Evolutionary conservation across 768 basidiomycete genomes (phyloP).

Genomic region (Tulasnella sp.): DNA sequence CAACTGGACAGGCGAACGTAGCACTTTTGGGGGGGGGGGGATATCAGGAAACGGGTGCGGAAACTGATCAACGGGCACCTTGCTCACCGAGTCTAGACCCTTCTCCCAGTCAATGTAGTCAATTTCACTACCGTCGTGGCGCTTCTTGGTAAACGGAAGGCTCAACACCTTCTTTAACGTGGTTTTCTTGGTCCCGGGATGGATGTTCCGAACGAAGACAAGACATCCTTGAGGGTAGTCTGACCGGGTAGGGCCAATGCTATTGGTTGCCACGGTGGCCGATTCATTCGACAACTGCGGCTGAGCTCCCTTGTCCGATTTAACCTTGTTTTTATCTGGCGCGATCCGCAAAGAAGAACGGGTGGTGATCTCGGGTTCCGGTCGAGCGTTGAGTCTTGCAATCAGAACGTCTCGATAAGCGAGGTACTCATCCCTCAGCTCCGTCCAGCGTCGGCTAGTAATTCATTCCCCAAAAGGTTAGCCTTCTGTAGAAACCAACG

Average conservation of each 20-base stretch:
- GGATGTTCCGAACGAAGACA: slow-evolving; percentile 64
- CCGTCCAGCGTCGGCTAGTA: slow-evolving; percentile 58
- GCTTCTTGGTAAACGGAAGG: slow-evolving; percentile 38
- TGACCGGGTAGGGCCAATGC: not conserved
- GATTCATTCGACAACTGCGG: too few relatives aligned
- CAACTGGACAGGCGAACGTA: slow-evolving; percentile 63
- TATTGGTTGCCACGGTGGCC: not conserved
- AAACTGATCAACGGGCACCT: not conserved
- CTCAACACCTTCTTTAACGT: slow-evolving; percentile 60
- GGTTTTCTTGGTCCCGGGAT: slow-evolving; percentile 76
- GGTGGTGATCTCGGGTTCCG: slow-evolving; percentile 7
- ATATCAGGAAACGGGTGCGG: not conserved
- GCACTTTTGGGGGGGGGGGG: slow-evolving; percentile 49
- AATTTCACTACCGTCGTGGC: slow-evolving; percentile 39
- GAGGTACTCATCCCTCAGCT: slow-evolving; percentile 65
- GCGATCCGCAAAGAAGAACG: not conserved
- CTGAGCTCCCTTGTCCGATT: not conserved
- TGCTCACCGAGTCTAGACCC: slow-evolving; percentile 64
- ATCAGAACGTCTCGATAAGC: slow-evolving; percentile 5
- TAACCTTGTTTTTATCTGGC: not conserved
- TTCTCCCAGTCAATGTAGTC: slow-evolving; percentile 81
- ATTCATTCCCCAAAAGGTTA: not conserved
- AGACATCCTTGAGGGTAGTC: slow-evolving; percentile 61
- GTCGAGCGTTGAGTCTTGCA: not conserved
- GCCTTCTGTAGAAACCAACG: not conserved